phyloP scores from a whole-genome alignment of 371 early-diverging fungal species.

The Rhizomucor miehei region DNA sequence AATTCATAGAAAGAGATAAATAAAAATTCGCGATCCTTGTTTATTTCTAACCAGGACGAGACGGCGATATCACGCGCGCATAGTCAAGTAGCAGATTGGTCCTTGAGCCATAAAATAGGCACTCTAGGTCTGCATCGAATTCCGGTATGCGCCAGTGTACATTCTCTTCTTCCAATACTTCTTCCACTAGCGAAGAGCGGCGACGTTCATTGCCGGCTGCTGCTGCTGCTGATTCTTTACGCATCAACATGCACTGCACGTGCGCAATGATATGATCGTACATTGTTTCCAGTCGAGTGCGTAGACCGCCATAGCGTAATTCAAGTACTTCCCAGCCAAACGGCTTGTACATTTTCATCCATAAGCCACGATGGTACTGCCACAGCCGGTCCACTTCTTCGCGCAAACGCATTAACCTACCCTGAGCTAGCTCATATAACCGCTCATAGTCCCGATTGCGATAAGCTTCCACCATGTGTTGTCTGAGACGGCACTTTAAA shows the following conservation, averaged over 20 bases:
- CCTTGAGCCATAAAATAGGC: conserved; percentile 62
- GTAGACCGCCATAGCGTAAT: conserved; percentile 77
- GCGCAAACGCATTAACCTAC: conserved; percentile 51
- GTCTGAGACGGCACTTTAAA: conserved; percentile 69
- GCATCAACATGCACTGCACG: conserved; percentile 36
- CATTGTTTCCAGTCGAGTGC: conserved; percentile 73
- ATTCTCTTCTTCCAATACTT: conserved; percentile 39
- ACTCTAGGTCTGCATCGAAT: conserved; percentile 61
- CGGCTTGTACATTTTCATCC: conserved; percentile 78
- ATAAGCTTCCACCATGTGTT: conserved; percentile 63
- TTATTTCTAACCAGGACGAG: conserved; percentile 43
- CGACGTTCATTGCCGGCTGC: conserved; percentile 8
- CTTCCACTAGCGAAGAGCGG: conserved; percentile 9
- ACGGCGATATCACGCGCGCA: conserved; percentile 65
- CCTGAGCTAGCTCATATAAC: conserved; percentile 43
- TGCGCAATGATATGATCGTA: conserved; percentile 69
- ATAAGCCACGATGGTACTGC: conserved; percentile 75
- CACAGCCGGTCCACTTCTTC: conserved; percentile 70
- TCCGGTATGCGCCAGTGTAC: conserved; percentile 58
- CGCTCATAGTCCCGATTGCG: conserved; percentile 48
- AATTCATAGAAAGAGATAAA: not conserved
- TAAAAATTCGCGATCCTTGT: not conserved
- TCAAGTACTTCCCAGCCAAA: conserved; percentile 88
- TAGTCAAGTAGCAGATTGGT: conserved; percentile 68
- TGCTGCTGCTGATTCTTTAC: conserved; percentile 21